These are phyloP conservation scores for Cladophialophora carrionii DNA, from an alignment of 2,329 filamentous ascomycete genomes.

Conservation along the genomic window DNA sequence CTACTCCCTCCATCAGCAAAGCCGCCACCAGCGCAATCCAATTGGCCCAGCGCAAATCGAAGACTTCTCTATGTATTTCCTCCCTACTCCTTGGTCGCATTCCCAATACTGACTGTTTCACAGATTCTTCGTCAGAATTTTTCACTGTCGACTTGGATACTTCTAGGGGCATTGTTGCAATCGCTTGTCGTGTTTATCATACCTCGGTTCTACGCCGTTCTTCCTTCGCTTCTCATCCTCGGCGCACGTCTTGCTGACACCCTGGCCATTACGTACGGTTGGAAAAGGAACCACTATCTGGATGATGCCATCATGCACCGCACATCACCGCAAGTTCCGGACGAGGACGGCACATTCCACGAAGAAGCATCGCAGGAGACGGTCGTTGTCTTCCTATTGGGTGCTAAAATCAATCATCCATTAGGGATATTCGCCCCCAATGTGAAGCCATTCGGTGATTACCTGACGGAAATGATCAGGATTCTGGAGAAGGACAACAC, in stretches of 20 bases:
- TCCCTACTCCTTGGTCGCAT: neutral
- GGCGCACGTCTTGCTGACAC: constrained; percentile 43
- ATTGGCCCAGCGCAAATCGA: constrained; percentile 9
- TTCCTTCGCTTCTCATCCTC: constrained; percentile 41
- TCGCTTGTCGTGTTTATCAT: constrained; percentile 44
- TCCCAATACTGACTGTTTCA: constrained; percentile 1
- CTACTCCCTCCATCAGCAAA: constrained; percentile 23
- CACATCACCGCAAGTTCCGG: constrained; percentile 47
- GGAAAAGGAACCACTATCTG: constrained; percentile 47
- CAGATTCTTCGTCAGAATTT: constrained; percentile 44
- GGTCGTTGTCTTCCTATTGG: constrained; percentile 48
- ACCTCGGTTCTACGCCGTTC: constrained; percentile 44
- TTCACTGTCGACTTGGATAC: constrained; percentile 48
- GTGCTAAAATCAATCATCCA: constrained; percentile 46
- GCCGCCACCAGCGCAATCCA: constrained; percentile 23
- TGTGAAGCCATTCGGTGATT: constrained; percentile 40
- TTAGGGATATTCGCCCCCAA: constrained; percentile 49
- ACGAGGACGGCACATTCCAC: constrained; percentile 40
- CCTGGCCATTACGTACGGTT: constrained; percentile 42
- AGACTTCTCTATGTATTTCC: constrained; percentile 22
- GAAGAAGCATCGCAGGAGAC: constrained; percentile 40
- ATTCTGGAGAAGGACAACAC: constrained; percentile 28
- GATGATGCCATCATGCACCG: constrained; percentile 44
- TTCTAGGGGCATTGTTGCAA: constrained; percentile 48
- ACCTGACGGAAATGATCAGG: constrained; percentile 44